phyloP scores from a whole-genome alignment of 129 eudicot genomes.

The Saussurea involucrata region DNA sequence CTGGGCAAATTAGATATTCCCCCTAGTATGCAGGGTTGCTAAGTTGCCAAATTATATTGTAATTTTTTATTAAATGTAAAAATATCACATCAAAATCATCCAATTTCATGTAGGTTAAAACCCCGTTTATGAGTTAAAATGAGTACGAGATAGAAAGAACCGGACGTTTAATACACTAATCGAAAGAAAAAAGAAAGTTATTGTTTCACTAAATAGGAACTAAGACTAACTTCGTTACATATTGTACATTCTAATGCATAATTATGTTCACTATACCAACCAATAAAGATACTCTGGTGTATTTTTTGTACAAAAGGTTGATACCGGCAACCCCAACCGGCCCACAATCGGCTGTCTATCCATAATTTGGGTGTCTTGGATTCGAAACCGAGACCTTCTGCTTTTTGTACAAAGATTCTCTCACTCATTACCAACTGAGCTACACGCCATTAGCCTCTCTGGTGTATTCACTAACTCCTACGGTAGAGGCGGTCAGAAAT shows the following conservation, averaged over 20 bases:
- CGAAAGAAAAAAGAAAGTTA: too few species aligned
- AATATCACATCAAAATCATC: background rate
- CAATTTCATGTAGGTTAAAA: background rate
- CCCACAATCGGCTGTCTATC: too few species aligned
- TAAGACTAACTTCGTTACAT: background rate
- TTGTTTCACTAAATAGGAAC: background rate
- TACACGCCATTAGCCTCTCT: too few species aligned
- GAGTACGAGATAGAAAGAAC: background rate
- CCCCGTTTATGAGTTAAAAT: background rate
- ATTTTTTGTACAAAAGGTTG: too few species aligned
- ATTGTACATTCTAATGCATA: background rate
- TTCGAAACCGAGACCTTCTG: too few species aligned
- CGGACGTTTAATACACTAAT: background rate
- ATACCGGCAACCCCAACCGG: too few species aligned
- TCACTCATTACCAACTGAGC: too few species aligned
- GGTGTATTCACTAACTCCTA: background rate
- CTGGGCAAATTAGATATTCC: too few species aligned
- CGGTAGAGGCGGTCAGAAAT: background rate
- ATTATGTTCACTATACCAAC: background rate
- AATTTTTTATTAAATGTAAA: background rate
- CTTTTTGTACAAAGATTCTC: too few species aligned
- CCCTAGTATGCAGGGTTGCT: too few species aligned
- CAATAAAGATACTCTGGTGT: background rate
- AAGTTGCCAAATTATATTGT: background rate
- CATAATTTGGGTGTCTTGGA: too few species aligned